Percentiles rank a stretch among this genome's conserved stretches.
Conservation (phyloP, 345 rosid species). For the Clarkia xantiana region DNA sequence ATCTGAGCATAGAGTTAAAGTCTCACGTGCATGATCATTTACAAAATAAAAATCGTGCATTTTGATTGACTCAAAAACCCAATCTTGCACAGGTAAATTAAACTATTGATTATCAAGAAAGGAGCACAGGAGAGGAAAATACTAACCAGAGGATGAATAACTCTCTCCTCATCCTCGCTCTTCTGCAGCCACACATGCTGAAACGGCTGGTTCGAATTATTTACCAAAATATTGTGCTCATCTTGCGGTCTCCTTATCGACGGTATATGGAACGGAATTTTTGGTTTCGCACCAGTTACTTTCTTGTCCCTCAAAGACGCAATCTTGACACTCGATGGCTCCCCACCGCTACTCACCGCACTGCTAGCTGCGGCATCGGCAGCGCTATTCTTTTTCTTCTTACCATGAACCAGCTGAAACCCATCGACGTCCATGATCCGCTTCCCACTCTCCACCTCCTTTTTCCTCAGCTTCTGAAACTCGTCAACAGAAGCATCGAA, state of each 20-base stretch:
- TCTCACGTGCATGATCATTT: no score
- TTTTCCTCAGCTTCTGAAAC: conserved; percentile 23
- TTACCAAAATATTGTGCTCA: conserved; percentile 44
- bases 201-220: conserved; percentile 57
- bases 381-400: conserved; percentile 38
- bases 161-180: conserved; percentile 44
- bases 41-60: no score
- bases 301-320: conserved; percentile 32
- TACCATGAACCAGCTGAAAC: conserved; percentile 63
- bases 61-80: no score
- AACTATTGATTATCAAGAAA: neutral
- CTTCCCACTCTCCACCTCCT: conserved; percentile 36
- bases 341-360: conserved; percentile 8
- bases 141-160: conserved; percentile 32
- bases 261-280: conserved; percentile 58
- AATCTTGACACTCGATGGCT: conserved; percentile 39
- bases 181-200: conserved; percentile 70
- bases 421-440: conserved; percentile 21
- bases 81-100: neutral
- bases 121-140: neutral
- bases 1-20: no score
- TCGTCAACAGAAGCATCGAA: conserved; percentile 52
- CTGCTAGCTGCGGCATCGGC: conserved; percentile 8
- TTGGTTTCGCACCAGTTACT: conserved; percentile 25
- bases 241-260: conserved; percentile 66